Evolutionary conservation across 208 protist genomes (phyloP), one percentile per base, ranked within the genome.

Genomic region (Zelonia costaricensis): DNA sequence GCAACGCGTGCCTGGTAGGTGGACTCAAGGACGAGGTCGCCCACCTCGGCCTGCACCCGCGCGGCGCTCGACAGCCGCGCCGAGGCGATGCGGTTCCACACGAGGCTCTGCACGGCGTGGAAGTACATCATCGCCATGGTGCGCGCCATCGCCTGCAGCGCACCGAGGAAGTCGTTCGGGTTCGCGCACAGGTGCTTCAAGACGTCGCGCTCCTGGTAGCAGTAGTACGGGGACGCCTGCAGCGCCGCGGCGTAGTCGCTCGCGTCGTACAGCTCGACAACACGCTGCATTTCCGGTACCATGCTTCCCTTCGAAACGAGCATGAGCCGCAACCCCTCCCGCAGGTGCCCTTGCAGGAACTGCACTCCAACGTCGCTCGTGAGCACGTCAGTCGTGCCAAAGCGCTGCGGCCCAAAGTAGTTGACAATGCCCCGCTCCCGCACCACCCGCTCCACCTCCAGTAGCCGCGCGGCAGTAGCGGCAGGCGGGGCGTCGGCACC

Each of bases 401-500:
- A 99, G 25, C 95, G 87, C 70, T 99, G 96, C 6, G 93, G 82
- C 1, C 97, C 97, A 62, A 91, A 99, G 76, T 98, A 98, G 80
- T 98, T 99, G 44, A 98, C 69, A 18, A 93, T 94, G 5, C 97
- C 97, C 12, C 71, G 35, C n/a, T 30, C 44, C n/a, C 53, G 31
- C 18, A 95, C 43, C n/a, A 62, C 35, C 0, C 46, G 30, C 55
- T 71, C 46, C 16, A 84, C 64, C 18, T 57, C 35, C 31, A 68
- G 39, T 56, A 82, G 40, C 13, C 53, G 42, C 4, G 45, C 25
- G 0, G 64, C 30, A 16, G 65, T 56, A 9, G 62, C n/a, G n/a
- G 39, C 28, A 0, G 31, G 20, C 1, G 31, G 25, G 13, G 46
- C 13, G n/a, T n/a, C n/a, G n/a, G n/a, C n/a, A n/a, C n/a, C n/a